These are phyloP conservation scores for Rhodamnia argentea DNA, from an alignment of 345 rosid genomes.

Conservation along the genomic window DNA sequence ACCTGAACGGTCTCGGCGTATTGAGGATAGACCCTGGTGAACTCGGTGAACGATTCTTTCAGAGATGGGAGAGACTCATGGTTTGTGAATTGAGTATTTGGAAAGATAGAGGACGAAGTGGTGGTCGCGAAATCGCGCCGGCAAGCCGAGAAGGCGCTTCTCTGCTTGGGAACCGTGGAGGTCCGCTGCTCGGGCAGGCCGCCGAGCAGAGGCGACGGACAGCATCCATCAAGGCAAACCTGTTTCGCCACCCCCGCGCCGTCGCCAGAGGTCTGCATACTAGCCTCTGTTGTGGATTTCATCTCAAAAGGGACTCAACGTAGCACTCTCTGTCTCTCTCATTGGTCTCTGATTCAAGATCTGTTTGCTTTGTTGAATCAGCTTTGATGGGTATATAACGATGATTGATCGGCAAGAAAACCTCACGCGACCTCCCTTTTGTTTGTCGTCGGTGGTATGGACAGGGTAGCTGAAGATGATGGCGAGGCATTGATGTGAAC, in stretches of 20 bases:
- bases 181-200: slow-evolving; percentile 21
- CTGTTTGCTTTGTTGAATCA: background rate
- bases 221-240: slow-evolving; percentile 54
- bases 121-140: slow-evolving; percentile 57
- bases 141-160: slow-evolving; percentile 42
- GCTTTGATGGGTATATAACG: background rate
- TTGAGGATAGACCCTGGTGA: slow-evolving; percentile 55
- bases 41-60: slow-evolving; percentile 46
- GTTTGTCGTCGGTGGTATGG: background rate
- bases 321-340: background rate
- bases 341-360: background rate
- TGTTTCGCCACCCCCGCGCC: slow-evolving; percentile 28
- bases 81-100: slow-evolving; percentile 58
- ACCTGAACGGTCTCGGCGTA: slow-evolving; percentile 41
- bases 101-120: slow-evolving; percentile 57
- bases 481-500: background rate
- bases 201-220: slow-evolving; percentile 27
- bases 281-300: slow-evolving; percentile 17
- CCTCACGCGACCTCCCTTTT: background rate
- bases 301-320: background rate
- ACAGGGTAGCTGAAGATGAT: background rate
- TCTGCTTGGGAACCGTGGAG: slow-evolving; percentile 15
- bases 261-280: slow-evolving; percentile 1
- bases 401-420: background rate
- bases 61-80: slow-evolving; percentile 77